These are phyloP conservation scores for Verticillium tricorpus DNA, from an alignment of 2,329 filamentous ascomycete species.

Conservation along the genomic window DNA sequence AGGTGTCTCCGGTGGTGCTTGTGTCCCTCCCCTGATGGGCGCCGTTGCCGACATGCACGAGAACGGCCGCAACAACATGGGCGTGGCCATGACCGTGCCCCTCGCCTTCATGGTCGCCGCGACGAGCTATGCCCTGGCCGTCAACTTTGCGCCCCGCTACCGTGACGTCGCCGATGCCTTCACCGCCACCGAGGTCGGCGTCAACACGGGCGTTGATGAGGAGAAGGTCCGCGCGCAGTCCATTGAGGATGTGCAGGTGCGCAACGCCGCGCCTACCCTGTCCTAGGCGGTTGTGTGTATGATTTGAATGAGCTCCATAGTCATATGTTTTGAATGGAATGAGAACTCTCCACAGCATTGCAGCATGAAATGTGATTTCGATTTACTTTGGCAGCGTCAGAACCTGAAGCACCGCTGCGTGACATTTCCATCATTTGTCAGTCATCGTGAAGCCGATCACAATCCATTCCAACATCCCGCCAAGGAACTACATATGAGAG, in stretches of 20 bases:
- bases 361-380: not conserved
- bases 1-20: conserved; percentile 68
- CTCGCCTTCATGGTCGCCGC: conserved; percentile 54
- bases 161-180: conserved; percentile 57
- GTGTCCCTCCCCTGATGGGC: conserved; percentile 68
- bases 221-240: conserved; percentile 3
- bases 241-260: not conserved
- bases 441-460: not conserved
- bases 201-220: conserved; percentile 22
- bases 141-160: conserved; percentile 66
- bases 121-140: conserved; percentile 51
- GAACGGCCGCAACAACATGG: conserved; percentile 31
- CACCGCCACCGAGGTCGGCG: conserved; percentile 38
- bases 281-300: not conserved
- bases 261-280: not conserved
- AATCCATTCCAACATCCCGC: not conserved
- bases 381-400: not conserved
- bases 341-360: not conserved
- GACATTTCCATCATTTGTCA: not conserved
- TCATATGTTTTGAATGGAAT: not conserved
- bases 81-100: conserved; percentile 63
- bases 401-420: not conserved
- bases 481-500: not conserved
- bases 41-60: conserved; percentile 59
- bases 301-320: not conserved